phyloP scores from a whole-genome alignment of 257 asterid species.

The Rauvolfia tetraphylla region DNA sequence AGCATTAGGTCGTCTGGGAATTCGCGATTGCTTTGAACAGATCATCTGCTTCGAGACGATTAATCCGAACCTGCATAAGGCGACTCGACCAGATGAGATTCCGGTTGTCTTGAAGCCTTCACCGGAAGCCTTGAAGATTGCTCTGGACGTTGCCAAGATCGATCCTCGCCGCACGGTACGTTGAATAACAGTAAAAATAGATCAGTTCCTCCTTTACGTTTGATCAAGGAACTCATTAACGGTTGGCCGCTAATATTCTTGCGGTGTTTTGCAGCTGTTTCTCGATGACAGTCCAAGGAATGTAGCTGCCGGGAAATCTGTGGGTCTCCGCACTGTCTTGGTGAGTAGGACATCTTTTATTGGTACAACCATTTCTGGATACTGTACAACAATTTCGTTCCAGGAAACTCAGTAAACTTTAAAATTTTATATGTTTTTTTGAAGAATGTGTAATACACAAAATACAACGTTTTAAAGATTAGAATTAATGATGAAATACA shows the following conservation, averaged over 20 bases:
- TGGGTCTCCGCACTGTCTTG: constrained; percentile 71
- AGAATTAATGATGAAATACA: too few relatives aligned
- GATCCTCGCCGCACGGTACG: constrained; percentile 86
- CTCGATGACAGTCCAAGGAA: constrained; percentile 72
- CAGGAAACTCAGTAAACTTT: too few relatives aligned
- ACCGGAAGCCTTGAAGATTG: constrained; percentile 63
- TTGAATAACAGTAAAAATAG: neutral
- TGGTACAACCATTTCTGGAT: neutral
- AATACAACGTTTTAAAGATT: too few relatives aligned
- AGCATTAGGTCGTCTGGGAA: constrained; percentile 66
- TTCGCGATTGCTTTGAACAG: constrained; percentile 67
- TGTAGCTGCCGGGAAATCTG: constrained; percentile 67
- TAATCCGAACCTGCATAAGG: constrained; percentile 51
- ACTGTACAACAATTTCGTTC: neutral
- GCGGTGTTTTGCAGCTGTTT: constrained; percentile 51
- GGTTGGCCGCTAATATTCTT: neutral
- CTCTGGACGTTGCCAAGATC: constrained; percentile 52
- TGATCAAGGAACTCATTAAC: neutral
- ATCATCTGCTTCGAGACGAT: constrained; percentile 84
- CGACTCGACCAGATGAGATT: constrained; percentile 46
- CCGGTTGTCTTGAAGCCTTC: constrained; percentile 85
- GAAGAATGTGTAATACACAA: neutral
- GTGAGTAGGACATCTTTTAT: constrained; percentile 28
- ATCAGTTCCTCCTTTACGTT: too few relatives aligned
- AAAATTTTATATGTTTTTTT: too few relatives aligned